Base-by-base conservation (phyloP, 192 early-diverging fungal species). In the Blastocladiella britannica region DNA sequence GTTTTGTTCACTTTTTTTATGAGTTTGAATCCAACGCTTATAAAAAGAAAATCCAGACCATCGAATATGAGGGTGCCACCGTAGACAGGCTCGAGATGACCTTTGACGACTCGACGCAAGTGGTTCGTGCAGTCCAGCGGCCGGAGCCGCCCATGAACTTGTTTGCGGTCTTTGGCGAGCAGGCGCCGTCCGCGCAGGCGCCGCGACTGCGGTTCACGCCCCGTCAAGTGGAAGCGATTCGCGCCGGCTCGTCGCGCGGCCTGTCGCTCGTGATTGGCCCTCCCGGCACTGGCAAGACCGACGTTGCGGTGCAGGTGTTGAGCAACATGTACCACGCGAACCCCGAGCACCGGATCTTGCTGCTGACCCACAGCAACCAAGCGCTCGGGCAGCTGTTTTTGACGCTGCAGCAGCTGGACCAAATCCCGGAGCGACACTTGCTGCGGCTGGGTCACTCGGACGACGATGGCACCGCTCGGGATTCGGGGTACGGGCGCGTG, bases 361-460 rank as follows among this genome's bases (percentile, higher is more conserved):
- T 99, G 4, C 73, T 99, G 12, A 93, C 96, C 3, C 90, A 94
- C 62, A 92, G 88, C 47, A 97, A 97, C 67, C 92, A 95, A 67
- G 93, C 93, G n/a, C 72, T 99, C 31, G 96, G 96, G 70, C 93
- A 97, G 57, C 76, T 99, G 37, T 97, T 99, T 62, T 91, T 88
- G 65, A 96, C 96, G 62, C 93, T 99, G 56, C 80, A 85, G 28
- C 81, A 72, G 4, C 65, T 88, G 56, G 88, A 95, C 37, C 37
- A 47, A 65, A 93, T 99, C 26, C 89, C 94, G 65, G 79, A 86
- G 25, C 77, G 93, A 7, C 93, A 99, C 66, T 67, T 99, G 55
- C 70, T 99, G 27, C 83, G 93, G 22, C 72, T 99, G 31, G 93
- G 96, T 43, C 93, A 95, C 28, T 93, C 93, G 55, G 82, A 89